Base-by-base conservation (phyloP, 1,284 basidiomycete genomes). In the Amylostereum chailletii region DNA sequence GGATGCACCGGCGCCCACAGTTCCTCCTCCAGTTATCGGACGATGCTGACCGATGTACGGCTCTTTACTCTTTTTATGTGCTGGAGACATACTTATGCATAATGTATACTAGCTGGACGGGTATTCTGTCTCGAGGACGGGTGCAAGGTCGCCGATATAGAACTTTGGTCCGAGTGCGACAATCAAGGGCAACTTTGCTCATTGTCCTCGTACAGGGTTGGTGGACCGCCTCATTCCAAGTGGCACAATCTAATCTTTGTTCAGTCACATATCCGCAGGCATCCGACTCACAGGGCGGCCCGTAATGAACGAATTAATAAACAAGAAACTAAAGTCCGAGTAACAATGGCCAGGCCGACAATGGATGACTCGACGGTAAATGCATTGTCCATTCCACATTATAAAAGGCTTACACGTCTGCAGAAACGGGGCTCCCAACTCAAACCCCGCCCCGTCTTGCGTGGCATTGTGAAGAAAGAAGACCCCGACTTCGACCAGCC, bases 91-190 rank as follows among this genome's bases (percentile, higher is more conserved):
- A 39, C 42, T 51, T 52, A 40, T 54, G 27, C 39, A 29, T 50
- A n/a, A 40, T 40, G n/a, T 40, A 5, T n/a, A 6, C 6, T n/a
- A 79, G 76, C 63, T 53, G 75, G 75, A 19, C 52, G 54, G 19
- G 55, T 73, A 10, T 64, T 58, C 5, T 78, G 76, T 51, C 59
- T 75, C 19, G 72, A 77, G 58, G 53, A 63, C 5, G 68, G 67
- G 2, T 79, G 76, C 56, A 55, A 65, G 26, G 43, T 42, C n/a
- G 36, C 58, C n/a, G 26, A 47, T 10, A 65, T 76, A 27, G 46
- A 58, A 2, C 62, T 79, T 31, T 52, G 54, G 5, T 53, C 54
- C 34, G 19, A 19, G 19, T 66, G 65, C 29, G 29, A 40, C 39
- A 27, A 27, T n/a, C 5, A 5, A 6, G 39, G 29, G 11, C 39